Evolutionary conservation across 2,329 filamentous ascomycete species (phyloP), one percentile per base, ranked within the genome.

Genomic region (Ceratocystis colombiana): DNA sequence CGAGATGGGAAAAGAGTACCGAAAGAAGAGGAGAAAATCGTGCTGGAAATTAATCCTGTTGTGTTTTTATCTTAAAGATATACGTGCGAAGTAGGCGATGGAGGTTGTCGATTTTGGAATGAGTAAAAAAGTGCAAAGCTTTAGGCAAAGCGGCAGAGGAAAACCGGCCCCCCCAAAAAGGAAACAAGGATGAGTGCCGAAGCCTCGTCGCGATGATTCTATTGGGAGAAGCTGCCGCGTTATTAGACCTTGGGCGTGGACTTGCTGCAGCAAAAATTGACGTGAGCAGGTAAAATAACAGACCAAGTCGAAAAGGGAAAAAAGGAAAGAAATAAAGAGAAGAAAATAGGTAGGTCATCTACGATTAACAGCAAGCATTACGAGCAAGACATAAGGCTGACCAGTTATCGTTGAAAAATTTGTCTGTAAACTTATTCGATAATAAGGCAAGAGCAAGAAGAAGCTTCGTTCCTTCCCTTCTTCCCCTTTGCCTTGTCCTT

Each of bases 121-220:
- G 48, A 61, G 22, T 5, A 44, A 33, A 17, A 44, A 45, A 25
- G 33, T 10, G 44, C 17, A n/a, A 41, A 33, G 20, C 28, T 53
- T 25, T 30, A 63, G 30, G 50, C 37, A n/a, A 20, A 50, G 62
- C 44, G 59, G 53, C 53, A 65, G 50, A 65, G n/a, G 30, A 25
- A 65, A 33, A 59, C 37, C 37, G 10, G 3, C 37, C 3, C 37
- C 10, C 37, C 37, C 1, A 65, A 46, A 44, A 30, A 20, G n/a
- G 45, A 65, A 61, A 63, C 28, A 44, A 55, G 46, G 46, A 48
- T 48, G 28, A 61, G 25, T 33, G 28, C 41, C 17, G 44, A 59
- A 62, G 59, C 65, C 57, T 62, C 30, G 65, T 66, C 65, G 65
- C 65, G 65, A 66, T 62, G 48, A 8, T 63, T 57, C 57, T 44